Evolutionary conservation across 2,329 filamentous ascomycete species (phyloP).

Genomic region (Hypomyces perniciosus): DNA sequence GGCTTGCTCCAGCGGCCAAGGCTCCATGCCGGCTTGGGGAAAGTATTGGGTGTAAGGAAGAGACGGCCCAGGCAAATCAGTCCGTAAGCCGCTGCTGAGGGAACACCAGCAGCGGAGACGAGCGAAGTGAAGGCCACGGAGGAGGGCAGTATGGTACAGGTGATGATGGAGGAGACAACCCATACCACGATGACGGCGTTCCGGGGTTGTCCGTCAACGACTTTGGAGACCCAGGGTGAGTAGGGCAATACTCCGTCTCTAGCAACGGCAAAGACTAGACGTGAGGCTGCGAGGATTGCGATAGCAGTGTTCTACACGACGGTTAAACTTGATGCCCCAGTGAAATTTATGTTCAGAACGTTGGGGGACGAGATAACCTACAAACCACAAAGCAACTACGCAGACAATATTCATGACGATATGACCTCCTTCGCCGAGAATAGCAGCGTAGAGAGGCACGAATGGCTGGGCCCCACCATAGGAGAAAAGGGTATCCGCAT

Average conservation of each 20-base stretch:
- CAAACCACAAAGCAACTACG: conserved; percentile 44
- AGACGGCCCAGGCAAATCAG: conserved; percentile 44
- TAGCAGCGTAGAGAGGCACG: conserved; percentile 50
- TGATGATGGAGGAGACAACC: conserved; percentile 46
- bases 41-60: conserved; percentile 40
- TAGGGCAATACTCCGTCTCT: conserved; percentile 55
- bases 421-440: conserved; percentile 50
- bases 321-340: no score
- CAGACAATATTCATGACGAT: conserved; percentile 58
- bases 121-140: conserved; percentile 47
- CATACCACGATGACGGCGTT: conserved; percentile 57
- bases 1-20: conserved; percentile 38
- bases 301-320: conserved; percentile 48
- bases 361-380: conserved; percentile 24
- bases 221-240: conserved; percentile 50
- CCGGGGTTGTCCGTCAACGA: conserved; percentile 50
- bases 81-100: conserved; percentile 46
- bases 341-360: no score
- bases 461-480: conserved; percentile 53
- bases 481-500: conserved; percentile 45
- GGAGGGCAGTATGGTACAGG: conserved; percentile 54
- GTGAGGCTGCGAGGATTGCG: conserved; percentile 52
- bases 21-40: conserved; percentile 42
- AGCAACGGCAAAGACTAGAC: conserved; percentile 58
- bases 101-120: conserved; percentile 46